phyloP scores from a whole-genome alignment of 2,329 filamentous ascomycete species.

The Neofusicoccum laricinum region DNA sequence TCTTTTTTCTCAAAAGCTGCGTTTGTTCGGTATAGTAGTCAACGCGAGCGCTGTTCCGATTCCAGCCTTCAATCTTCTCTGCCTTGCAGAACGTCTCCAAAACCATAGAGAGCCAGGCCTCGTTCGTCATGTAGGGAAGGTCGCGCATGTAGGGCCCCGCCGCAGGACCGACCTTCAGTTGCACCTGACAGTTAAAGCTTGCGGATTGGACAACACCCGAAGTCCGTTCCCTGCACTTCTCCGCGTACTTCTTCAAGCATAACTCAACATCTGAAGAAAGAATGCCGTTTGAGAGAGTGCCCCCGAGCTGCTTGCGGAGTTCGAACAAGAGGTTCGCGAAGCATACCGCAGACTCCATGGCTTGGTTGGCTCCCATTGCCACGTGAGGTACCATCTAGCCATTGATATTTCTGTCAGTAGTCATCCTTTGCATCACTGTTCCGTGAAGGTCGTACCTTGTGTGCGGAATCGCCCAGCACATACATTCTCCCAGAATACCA shows the following conservation, averaged over 20 bases:
- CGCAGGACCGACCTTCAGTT: neutral
- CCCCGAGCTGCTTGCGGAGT: neutral
- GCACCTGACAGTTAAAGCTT: neutral
- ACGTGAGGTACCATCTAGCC: conserved; percentile 20
- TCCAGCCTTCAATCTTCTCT: neutral
- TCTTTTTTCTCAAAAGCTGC: neutral
- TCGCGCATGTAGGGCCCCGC: neutral
- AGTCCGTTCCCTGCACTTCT: neutral
- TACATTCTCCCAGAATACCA: conserved; percentile 41
- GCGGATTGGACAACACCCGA: neutral
- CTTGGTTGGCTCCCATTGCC: conserved; percentile 24
- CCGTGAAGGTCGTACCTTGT: conserved; percentile 33
- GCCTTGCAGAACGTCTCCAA: neutral
- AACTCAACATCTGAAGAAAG: neutral
- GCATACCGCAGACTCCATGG: conserved; percentile 23
- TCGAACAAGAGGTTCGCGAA: conserved; percentile 16
- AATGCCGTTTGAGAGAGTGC: neutral
- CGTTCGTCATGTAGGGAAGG: neutral
- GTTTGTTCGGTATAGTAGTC: neutral
- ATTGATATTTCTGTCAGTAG: neutral
- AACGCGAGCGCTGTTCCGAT: neutral
- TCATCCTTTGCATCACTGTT: neutral
- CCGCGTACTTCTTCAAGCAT: neutral
- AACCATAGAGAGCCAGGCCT: neutral
- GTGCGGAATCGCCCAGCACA: conserved; percentile 41